These are phyloP conservation scores for Schwanniomyces sp. DNA, from an alignment of 805 yeast genomes.

Conservation along the genomic window DNA sequence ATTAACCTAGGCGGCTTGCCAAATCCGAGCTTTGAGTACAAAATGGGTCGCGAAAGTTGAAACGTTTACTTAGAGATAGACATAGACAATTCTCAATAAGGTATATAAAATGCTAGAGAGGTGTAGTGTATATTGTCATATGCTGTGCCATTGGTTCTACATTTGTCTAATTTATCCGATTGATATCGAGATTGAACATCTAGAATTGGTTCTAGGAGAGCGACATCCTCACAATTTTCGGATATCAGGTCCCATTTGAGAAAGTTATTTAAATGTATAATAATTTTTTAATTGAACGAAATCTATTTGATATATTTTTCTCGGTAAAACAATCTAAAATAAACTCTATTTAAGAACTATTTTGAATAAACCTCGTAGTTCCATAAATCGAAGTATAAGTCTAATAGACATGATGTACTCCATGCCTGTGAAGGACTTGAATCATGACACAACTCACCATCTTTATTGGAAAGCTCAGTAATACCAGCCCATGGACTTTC, in stretches of 20 bases:
- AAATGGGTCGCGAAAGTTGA: background rate
- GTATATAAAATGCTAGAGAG: too few relatives aligned
- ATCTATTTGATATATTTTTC: background rate
- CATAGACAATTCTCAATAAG: too few relatives aligned
- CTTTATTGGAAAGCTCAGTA: constrained; percentile 87
- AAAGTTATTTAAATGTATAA: background rate
- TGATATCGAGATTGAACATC: too few relatives aligned
- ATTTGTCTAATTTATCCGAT: too few relatives aligned
- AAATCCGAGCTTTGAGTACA: background rate
- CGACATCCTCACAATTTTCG: background rate
- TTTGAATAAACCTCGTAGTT: constrained; percentile 9
- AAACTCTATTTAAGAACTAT: background rate
- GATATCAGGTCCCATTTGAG: background rate
- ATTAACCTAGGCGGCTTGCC: background rate
- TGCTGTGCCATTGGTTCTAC: too few relatives aligned
- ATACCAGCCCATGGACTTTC: constrained; percentile 92
- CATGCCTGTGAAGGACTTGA: constrained; percentile 97
- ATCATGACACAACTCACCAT: constrained; percentile 78
- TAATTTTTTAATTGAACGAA: background rate
- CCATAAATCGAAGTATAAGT: constrained; percentile 69
- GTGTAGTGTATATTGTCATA: too few relatives aligned
- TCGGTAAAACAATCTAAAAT: background rate
- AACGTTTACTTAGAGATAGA: too few relatives aligned
- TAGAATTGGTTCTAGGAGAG: background rate
- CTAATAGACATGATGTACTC: constrained; percentile 86